Conservation (phyloP, 345 rosid species). For the Eucalyptus sideroxylon region DNA sequence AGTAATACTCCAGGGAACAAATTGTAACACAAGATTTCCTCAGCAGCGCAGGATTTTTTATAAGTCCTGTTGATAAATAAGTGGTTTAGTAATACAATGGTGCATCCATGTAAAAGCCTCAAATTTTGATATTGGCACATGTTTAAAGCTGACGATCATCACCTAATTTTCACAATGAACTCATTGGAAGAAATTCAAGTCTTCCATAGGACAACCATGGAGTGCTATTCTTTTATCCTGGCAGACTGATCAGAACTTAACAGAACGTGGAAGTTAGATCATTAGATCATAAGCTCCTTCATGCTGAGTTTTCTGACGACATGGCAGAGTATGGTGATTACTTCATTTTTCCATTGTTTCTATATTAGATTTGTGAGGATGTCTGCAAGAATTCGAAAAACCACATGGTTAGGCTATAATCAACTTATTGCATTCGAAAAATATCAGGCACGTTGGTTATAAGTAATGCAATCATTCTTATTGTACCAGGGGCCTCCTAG, state of each 20-base stretch:
- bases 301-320: background rate
- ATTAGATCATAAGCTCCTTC: background rate
- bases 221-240: background rate
- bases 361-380: background rate
- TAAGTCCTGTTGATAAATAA: background rate
- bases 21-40: background rate
- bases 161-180: background rate
- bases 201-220: no score
- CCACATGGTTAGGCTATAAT: background rate
- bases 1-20: background rate
- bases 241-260: background rate
- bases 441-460: background rate
- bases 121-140: background rate
- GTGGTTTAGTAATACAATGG: background rate
- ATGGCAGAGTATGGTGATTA: background rate
- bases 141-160: background rate
- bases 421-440: background rate
- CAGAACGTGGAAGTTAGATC: background rate
- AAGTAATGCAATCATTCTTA: background rate
- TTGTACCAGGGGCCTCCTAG: background rate
- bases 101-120: background rate
- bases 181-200: no score
- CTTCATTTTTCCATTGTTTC: background rate
- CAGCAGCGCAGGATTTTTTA: background rate
- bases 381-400: background rate